Conservation (phyloP, 164 flowering plant genomes). For the Vitis cinerea region DNA sequence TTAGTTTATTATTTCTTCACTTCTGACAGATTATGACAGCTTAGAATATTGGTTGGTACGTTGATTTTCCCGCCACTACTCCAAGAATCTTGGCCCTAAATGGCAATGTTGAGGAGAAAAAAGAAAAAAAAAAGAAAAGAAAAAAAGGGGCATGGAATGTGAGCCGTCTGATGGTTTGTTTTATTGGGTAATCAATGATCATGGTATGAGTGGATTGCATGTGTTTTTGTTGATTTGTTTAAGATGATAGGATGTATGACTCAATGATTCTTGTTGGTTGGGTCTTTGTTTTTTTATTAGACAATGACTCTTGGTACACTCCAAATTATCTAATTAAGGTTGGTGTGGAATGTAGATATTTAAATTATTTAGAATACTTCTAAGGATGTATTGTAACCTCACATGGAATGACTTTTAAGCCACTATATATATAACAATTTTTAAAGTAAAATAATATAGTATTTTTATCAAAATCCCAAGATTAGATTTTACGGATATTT, state of each 20-base stretch:
- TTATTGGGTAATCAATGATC: constrained; percentile 16
- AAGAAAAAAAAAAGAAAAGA: background rate
- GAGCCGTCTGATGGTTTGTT: constrained; percentile 5
- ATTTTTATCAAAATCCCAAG: too few relatives aligned
- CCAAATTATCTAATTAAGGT: too few relatives aligned
- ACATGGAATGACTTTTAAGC: too few relatives aligned
- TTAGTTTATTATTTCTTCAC: constrained; percentile 21
- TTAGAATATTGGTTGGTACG: constrained; percentile 33
- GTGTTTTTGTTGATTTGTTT: constrained; percentile 10
- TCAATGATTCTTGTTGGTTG: too few relatives aligned
- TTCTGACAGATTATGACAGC: constrained; percentile 18
- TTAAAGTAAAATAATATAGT: too few relatives aligned
- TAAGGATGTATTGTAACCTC: too few relatives aligned
- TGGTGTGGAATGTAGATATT: too few relatives aligned
- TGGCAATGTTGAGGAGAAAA: background rate
- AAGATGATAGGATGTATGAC: background rate
- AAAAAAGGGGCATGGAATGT: background rate
- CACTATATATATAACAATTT: too few relatives aligned
- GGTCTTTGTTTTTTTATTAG: too few relatives aligned
- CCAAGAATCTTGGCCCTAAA: constrained; percentile 32
- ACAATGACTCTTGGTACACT: too few relatives aligned
- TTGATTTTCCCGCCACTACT: constrained; percentile 31
- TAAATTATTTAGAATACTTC: too few relatives aligned
- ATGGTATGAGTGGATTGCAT: constrained; percentile 26
- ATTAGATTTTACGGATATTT: too few relatives aligned